Evolutionary conservation across 371 early-diverging fungal genomes (phyloP), one percentile per base, ranked within the genome.

Genomic region (Amoeboradix gromovi): DNA sequence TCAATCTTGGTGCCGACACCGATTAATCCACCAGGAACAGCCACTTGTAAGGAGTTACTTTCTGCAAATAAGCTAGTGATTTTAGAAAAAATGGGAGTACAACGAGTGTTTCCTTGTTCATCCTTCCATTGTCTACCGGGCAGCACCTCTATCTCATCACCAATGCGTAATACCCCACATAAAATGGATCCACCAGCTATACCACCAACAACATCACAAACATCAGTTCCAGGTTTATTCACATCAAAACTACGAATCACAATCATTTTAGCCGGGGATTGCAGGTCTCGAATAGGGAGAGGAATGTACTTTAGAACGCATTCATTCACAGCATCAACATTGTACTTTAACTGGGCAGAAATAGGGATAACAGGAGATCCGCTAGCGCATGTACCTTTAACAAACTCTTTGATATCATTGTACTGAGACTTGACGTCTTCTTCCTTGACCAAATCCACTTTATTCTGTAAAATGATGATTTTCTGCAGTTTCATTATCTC

Each of bases 231-330:
- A 31, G 99, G 99, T 81, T 95, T 96, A 83, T 99, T 99, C 74
- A 99, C 92, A 81, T 99, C 99, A 76, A 99, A 99, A 30, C 94
- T 92, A 76, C 99, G 90, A 75, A 99, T 99, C 71, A 99, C 94
- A 76, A 98, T 94, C 74, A 99, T 83, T 70, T 88, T 85, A 65
- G 99, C 94, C 69, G 86, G 85, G 29, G 91, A 82, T 30, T 87
- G 77, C 73, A 92, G 93, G 78, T 97, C 93, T 74, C 99, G 89
- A 68, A 87, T 77, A 5, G 99, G 99, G 31, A 95, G 84, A 16
- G 98, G 98, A 71, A 99, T 92, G 75, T 89, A 88, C 80, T 92
- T 96, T 74, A 90, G 90, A 75, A 99, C 95, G 79, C 94, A 98
- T 81, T 99, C 99, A 74, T 93, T 87, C 75, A 99, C 88, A 66